Evolutionary conservation across 345 rosid species (phyloP), one percentile per base, ranked within the genome.

Genomic region (Boechera stricta): DNA sequence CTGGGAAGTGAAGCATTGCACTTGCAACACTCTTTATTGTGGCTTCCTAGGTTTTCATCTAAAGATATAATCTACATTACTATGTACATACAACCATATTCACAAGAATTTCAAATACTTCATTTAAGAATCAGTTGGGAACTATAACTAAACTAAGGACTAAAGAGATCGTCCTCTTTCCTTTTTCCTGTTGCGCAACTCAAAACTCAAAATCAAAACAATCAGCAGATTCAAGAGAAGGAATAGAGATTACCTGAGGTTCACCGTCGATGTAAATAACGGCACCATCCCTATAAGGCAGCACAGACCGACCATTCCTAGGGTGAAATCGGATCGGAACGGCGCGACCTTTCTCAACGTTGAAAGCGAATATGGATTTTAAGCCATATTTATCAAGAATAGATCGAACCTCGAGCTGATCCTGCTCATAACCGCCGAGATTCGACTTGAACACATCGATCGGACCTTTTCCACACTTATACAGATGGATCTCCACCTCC

Each of bases 341-440:
- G 39, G 87, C 89, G 7, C 98, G 97, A 47, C 96, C 94, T 62
- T 83, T 76, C 45, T 66, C 76, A 24, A 83, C 87, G 81, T 81
- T 82, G 90, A 88, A 95, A 52, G 98, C 99, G 78, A 44, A 89
- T 54, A 92, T 54, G 10, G 97, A 86, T 82, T 92, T 90, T 52
- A 89, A 85, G 10, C 86, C 94, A 76, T 89, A 88, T 38, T 84
- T 92, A 4, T 90, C 91, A 5, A 90, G 88, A 56, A 90, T 85
- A 45, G 89, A 83, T 44, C 92, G 85, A 73, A 92, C 89, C 81
- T 92, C 98, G 64, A 95, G 88, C 89, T 92, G 94, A 81, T 92
- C 86, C 84, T 86, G 96, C 62, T 88, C 97, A 86, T 87, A 95
- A 12, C 98, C 98, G 28, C 89, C 90, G 72, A 90, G 82, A 63